These are phyloP conservation scores for Pachysandra terminalis DNA, from an alignment of 164 flowering plant genomes.

Conservation along the genomic window DNA sequence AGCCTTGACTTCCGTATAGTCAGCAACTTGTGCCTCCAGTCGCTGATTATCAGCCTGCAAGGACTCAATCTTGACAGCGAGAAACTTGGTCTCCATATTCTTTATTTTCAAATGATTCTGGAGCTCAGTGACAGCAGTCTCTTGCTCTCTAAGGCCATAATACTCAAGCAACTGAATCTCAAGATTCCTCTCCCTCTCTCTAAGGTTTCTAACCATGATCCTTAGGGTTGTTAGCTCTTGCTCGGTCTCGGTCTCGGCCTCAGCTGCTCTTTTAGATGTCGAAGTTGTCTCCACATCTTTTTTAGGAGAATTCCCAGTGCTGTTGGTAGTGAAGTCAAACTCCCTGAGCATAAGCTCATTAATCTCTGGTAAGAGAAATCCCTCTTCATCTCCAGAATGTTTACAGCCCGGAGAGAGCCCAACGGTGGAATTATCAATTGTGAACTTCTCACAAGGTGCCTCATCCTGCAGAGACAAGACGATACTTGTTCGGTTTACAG, in stretches of 20 bases:
- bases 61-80: conserved; percentile 69
- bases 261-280: conserved; percentile 15
- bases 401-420: conserved; percentile 39
- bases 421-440: conserved; percentile 16
- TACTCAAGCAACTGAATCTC: conserved; percentile 81
- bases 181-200: conserved; percentile 71
- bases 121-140: conserved; percentile 68
- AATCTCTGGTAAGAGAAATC: conserved; percentile 56
- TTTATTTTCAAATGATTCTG: conserved; percentile 64
- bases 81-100: conserved; percentile 65
- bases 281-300: conserved; percentile 32
- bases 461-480: conserved; percentile 29
- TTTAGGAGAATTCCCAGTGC: conserved; percentile 23
- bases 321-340: conserved; percentile 22
- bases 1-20: conserved; percentile 39
- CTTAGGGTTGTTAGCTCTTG: conserved; percentile 52
- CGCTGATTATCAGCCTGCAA: conserved; percentile 67
- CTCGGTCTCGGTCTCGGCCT: conserved; percentile 42
- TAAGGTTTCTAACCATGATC: conserved; percentile 43
- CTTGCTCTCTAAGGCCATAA: conserved; percentile 86
- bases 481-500: too few species aligned
- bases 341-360: conserved; percentile 48
- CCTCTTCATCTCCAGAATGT: conserved; percentile 44
- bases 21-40: conserved; percentile 59
- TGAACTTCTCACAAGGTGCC: conserved; percentile 7